These are phyloP conservation scores for Amanita jacksonii DNA, from an alignment of 768 basidiomycete genomes.

Conservation along the genomic window DNA sequence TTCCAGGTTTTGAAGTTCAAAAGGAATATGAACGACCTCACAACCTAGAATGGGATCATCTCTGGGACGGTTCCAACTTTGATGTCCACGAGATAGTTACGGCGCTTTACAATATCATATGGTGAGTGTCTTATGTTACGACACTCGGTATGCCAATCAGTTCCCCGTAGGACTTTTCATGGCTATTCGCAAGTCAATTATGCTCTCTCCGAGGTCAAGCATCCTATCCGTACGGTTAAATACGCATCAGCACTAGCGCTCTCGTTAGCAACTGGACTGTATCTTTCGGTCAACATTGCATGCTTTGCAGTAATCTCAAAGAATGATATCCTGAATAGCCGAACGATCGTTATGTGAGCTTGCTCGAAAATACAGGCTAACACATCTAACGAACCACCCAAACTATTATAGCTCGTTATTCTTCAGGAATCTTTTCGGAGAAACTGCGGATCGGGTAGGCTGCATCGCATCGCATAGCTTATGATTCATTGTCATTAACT, in stretches of 20 bases:
- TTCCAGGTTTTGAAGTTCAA: conserved; percentile 7
- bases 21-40: conserved; percentile 8
- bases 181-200: conserved; percentile 67
- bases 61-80: conserved; percentile 31
- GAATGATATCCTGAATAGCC: conserved; percentile 39
- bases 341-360: neutral
- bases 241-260: conserved; percentile 59
- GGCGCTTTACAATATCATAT: conserved; percentile 39
- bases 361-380: neutral
- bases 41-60: conserved; percentile 24
- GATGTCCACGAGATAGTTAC: too few relatives aligned
- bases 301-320: conserved; percentile 64
- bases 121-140: neutral
- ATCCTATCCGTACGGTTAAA: conserved; percentile 53
- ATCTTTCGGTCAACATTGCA: conserved; percentile 53
- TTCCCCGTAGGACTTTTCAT: conserved; percentile 27
- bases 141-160: neutral
- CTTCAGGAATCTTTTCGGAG: conserved; percentile 58
- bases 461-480: neutral
- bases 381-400: conserved; percentile 30
- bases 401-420: conserved; percentile 52
- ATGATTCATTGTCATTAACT: neutral
- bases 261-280: conserved; percentile 39
- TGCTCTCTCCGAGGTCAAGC: conserved; percentile 50
- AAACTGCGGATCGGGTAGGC: conserved; percentile 32